Evolutionary conservation across 2,329 filamentous ascomycete species (phyloP), one percentile per base, ranked within the genome.

Genomic region (Colletotrichum caudatum): DNA sequence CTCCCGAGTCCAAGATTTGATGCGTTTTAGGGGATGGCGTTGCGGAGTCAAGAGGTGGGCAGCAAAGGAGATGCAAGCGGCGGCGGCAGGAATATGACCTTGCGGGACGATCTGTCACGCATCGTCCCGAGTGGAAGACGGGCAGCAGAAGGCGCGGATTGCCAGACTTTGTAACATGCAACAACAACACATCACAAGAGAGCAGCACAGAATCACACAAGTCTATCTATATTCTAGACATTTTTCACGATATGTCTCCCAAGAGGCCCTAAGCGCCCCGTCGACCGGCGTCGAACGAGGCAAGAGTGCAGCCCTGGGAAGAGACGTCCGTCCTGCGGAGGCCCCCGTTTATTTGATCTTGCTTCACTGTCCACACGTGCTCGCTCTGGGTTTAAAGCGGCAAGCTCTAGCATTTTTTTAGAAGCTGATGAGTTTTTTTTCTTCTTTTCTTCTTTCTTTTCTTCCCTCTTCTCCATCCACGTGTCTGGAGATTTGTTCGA

Each of bases 331-430:
- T 72, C 74, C 78, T 78, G 77, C 76, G 76, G 74, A 74, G 71
- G 64, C 74, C 63, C 72, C 58, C 68, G 76, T 76, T 83, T 63
- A 51, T 83, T 87, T 82, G 71, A 82, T 91, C 76, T 91, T 84
- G 89, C 89, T 91, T 91, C 89, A 89, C 82, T 89, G 89, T 91
- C 89, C 89, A 90, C 89, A 90, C 89, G 88, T 88, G 86, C 85
- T 80, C 88, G 87, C 84, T 85, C 84, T 89, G 81, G 83, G 79
- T 78, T 77, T 78, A 14, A 85, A 83, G 82, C 88, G 88, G 84
- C 87, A 89, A 89, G 88, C 88, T 90, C 88, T 90, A 90, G 88
- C 88, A 88, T 84, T 57, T 82, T 82, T 84, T 84, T 88, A 82
- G 87, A 90, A 90, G 88, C 87, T 78, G 73, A 58, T 33, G 11